Percentiles rank a stretch among this genome's conserved stretches.
These are phyloP conservation scores for Casuarina glauca DNA, from an alignment of 306 rosid species.

Conservation along the genomic window DNA sequence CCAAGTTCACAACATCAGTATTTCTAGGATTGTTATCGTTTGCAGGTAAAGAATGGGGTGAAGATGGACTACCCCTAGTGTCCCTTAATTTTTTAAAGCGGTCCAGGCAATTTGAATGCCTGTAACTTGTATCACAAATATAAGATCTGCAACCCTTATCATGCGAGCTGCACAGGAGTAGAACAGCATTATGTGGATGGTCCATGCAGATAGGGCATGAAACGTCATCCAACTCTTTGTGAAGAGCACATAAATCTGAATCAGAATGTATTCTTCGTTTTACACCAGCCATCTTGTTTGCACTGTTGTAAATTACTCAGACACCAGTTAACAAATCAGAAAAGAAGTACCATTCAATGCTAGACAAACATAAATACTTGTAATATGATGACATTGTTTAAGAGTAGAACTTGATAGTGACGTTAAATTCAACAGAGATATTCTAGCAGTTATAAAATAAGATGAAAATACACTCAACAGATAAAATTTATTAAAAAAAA, in stretches of 20 bases:
- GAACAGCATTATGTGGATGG: slow-evolving; percentile 99
- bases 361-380: not conserved
- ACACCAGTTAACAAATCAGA: slow-evolving; percentile 74
- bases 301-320: slow-evolving; percentile 76
- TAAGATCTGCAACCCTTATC: slow-evolving; percentile 97
- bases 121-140: slow-evolving; percentile 94
- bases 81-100: slow-evolving; percentile 83
- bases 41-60: slow-evolving; percentile 60
- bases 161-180: slow-evolving; percentile 93
- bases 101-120: slow-evolving; percentile 98
- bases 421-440: not conserved
- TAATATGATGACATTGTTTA: not conserved
- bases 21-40: slow-evolving; percentile 62
- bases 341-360: slow-evolving; percentile 31
- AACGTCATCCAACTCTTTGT: slow-evolving; percentile 97
- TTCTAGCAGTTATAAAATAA: not conserved
- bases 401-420: not conserved
- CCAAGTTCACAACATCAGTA: slow-evolving; percentile 56
- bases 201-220: slow-evolving; percentile 99
- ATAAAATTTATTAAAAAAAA: not conserved
- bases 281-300: slow-evolving; percentile 98
- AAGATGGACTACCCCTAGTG: slow-evolving; percentile 58
- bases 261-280: slow-evolving; percentile 90
- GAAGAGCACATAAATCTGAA: slow-evolving; percentile 85
- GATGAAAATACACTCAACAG: not conserved